These are phyloP conservation scores for Pisolithus thermaeus DNA, from an alignment of 1,284 basidiomycete species.

Conservation along the genomic window DNA sequence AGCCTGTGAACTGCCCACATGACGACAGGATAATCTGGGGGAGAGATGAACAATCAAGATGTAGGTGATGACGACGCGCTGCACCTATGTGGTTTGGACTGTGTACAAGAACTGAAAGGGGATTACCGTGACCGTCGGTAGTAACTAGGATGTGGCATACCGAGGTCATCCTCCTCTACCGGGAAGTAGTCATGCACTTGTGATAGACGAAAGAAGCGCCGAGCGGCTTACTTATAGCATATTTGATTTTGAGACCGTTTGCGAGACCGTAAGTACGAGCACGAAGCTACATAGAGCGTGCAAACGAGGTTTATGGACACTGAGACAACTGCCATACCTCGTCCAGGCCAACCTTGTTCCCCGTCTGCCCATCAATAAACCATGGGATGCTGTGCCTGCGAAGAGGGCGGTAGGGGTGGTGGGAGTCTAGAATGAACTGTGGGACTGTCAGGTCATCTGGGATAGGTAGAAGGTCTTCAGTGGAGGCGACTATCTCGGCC, in stretches of 20 bases:
- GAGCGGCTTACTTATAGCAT: slow-evolving; percentile 46
- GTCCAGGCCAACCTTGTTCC: slow-evolving; percentile 39
- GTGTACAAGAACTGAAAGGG: slow-evolving; percentile 52
- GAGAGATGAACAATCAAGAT: neutral
- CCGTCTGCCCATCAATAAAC: slow-evolving; percentile 62
- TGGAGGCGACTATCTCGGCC: neutral
- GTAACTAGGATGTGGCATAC: slow-evolving; percentile 33
- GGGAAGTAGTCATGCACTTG: neutral
- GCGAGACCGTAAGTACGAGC: slow-evolving; percentile 55
- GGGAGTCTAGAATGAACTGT: slow-evolving; percentile 65
- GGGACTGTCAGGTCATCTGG: slow-evolving; percentile 69
- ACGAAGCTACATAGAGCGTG: slow-evolving; percentile 32
- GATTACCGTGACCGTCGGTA: slow-evolving; percentile 3
- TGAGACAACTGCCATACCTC: slow-evolving; percentile 37
- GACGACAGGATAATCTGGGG: slow-evolving; percentile 59
- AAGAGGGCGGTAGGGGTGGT: slow-evolving; percentile 44
- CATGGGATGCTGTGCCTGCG: slow-evolving; percentile 44
- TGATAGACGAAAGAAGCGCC: slow-evolving; percentile 1
- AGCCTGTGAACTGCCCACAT: slow-evolving; percentile 69
- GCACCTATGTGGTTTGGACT: slow-evolving; percentile 66
- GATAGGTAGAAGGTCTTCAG: slow-evolving; percentile 29
- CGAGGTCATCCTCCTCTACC: slow-evolving; percentile 36
- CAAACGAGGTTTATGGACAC: neutral
- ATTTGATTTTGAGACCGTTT: slow-evolving; percentile 52
- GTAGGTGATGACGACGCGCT: slow-evolving; percentile 7